These are phyloP conservation scores for Euphrasia arctica DNA, from an alignment of 305 asterid genomes.

Conservation along the genomic window DNA sequence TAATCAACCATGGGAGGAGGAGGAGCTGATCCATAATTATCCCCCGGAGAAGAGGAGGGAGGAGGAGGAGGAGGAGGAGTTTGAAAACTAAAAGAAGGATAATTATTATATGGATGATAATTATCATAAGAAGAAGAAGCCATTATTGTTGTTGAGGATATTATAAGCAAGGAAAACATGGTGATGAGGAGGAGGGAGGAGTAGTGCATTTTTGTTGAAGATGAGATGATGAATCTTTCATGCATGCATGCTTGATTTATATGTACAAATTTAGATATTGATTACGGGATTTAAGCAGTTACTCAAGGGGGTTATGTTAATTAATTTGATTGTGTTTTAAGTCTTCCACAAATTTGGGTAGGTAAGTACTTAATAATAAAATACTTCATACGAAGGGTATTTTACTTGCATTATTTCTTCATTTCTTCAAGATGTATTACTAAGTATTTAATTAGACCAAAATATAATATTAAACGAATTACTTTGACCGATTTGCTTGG, in stretches of 20 bases:
- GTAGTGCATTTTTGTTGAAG: background rate
- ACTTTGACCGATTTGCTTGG: too few relatives aligned
- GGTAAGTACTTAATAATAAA: too few relatives aligned
- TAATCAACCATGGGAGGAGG: background rate
- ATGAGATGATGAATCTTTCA: background rate
- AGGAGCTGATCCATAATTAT: background rate
- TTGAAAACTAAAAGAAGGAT: background rate
- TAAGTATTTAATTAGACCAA: too few relatives aligned
- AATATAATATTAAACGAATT: too few relatives aligned
- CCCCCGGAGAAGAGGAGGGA: background rate
- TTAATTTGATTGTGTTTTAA: too few relatives aligned
- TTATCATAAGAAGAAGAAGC: background rate
- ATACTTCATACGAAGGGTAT: too few relatives aligned
- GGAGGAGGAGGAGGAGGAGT: background rate
- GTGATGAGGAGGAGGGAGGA: background rate
- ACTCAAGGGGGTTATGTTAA: too few relatives aligned
- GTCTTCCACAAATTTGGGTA: too few relatives aligned
- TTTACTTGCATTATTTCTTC: too few relatives aligned
- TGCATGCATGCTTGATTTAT: background rate
- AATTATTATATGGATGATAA: background rate
- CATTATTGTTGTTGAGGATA: background rate
- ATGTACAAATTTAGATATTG: background rate
- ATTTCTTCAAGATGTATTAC: too few relatives aligned
- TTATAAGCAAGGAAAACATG: background rate
- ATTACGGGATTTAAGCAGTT: too few relatives aligned